Conservation (phyloP, 2,329 filamentous ascomycete genomes). For the Colletotrichum gigasporum region DNA sequence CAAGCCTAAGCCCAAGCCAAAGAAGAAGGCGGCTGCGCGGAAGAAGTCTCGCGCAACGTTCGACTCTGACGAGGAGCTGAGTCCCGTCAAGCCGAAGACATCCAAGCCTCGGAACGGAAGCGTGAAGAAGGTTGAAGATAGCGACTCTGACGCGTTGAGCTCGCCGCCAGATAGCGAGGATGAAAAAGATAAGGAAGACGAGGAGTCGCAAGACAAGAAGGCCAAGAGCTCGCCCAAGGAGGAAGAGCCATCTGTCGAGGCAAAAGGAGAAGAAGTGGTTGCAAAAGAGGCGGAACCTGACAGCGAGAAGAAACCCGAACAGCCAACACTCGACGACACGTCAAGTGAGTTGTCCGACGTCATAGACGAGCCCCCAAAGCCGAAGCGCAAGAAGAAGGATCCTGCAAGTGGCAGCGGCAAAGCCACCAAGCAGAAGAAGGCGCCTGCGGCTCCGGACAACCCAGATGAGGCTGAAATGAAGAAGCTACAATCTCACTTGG, state of each 20-base stretch:
- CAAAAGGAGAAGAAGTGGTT: not conserved
- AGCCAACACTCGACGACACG: conserved; percentile 9
- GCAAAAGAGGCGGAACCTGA: conserved; percentile 18
- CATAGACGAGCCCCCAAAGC: conserved; percentile 75
- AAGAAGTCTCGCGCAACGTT: conserved; percentile 39
- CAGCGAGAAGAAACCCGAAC: conserved; percentile 10
- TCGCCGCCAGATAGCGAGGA: conserved; percentile 31
- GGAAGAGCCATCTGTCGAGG: not conserved
- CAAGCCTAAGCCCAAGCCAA: conserved; percentile 34
- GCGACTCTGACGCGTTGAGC: conserved; percentile 20
- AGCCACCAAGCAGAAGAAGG: conserved; percentile 26
- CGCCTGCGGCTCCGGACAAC: conserved; percentile 63
- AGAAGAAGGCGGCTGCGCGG: conserved; percentile 36
- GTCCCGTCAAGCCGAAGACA: conserved; percentile 35
- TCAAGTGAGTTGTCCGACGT: conserved; percentile 73
- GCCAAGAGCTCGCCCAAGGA: not conserved
- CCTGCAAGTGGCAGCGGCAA: conserved; percentile 46
- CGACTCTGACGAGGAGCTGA: conserved; percentile 42
- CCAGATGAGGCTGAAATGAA: conserved; percentile 85
- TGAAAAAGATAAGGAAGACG: conserved; percentile 32
- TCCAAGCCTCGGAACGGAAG: conserved; percentile 27
- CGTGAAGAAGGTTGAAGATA: conserved; percentile 15
- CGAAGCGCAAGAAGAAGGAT: conserved; percentile 66
- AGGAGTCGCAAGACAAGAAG: conserved; percentile 34
- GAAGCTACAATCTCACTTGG: conserved; percentile 83